A percentile compares a stretch with the other conserved stretches of the same genome.
phyloP scores from a whole-genome alignment of 2,329 filamentous ascomycete genomes.

The Lomentospora prolificans region DNA sequence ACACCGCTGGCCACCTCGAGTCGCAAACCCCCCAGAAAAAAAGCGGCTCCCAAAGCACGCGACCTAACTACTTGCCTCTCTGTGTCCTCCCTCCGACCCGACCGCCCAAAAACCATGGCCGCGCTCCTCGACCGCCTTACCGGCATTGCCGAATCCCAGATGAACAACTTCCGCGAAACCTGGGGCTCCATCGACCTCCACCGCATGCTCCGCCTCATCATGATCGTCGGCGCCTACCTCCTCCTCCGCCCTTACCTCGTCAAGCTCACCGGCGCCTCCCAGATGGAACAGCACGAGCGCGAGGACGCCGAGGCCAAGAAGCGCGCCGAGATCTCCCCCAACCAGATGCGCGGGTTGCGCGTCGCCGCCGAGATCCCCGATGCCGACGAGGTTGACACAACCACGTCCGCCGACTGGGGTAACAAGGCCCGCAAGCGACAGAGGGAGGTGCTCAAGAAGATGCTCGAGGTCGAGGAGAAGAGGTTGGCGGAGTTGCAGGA shows the following conservation, averaged over 20 bases:
- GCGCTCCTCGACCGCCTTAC: background rate
- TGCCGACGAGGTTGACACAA: constrained; percentile 33
- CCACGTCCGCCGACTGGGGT: constrained; percentile 10
- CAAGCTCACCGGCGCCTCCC: constrained; percentile 52
- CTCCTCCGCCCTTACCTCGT: constrained; percentile 67
- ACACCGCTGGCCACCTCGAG: no score
- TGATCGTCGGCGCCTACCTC: constrained; percentile 63
- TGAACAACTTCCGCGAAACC: constrained; percentile 34
- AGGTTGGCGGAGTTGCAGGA: constrained; percentile 43
- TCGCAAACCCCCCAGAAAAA: no score
- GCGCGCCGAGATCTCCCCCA: constrained; percentile 50
- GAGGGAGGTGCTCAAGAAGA: constrained; percentile 47
- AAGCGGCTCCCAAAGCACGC: no score
- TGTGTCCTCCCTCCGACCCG: background rate
- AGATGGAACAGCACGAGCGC: constrained; percentile 55
- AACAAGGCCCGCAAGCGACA: constrained; percentile 14
- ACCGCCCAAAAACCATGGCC: background rate
- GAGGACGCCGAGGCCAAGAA: constrained; percentile 39
- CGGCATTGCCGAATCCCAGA: background rate
- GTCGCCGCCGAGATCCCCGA: constrained; percentile 34
- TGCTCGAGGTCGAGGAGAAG: constrained; percentile 55
- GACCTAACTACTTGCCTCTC: background rate
- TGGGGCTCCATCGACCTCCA: constrained; percentile 41
- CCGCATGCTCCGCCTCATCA: constrained; percentile 58
- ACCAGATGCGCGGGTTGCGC: constrained; percentile 50